Conservation (phyloP, 2,329 filamentous ascomycete species). For the Aureobasidium subglaciale region DNA sequence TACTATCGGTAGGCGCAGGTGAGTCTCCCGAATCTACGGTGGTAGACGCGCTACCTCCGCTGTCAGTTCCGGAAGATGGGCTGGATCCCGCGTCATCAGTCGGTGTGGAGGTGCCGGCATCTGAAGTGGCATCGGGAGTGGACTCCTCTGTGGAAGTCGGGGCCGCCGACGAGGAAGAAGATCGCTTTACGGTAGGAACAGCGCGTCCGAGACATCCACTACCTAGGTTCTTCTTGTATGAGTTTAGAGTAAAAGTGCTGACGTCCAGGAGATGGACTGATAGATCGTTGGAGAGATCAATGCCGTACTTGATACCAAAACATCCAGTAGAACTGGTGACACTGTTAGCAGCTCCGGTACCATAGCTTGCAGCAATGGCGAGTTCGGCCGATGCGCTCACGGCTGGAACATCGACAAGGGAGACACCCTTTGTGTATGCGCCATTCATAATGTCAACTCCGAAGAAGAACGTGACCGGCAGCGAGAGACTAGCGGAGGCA, state of each 20-base stretch:
- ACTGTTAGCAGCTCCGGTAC: conserved; percentile 4
- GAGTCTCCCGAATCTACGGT: not conserved
- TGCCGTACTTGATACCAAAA: conserved; percentile 16
- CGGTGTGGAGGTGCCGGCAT: not conserved
- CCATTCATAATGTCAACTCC: conserved; percentile 17
- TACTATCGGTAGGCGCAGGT: not conserved
- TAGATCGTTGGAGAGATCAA: conserved; percentile 15
- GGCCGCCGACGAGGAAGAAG: not conserved
- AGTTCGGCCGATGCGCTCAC: conserved; percentile 14
- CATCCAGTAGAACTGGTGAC: conserved; percentile 15
- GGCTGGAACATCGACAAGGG: conserved; percentile 16
- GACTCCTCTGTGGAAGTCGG: not conserved
- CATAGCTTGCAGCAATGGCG: conserved; percentile 1
- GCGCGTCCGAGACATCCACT: conserved; percentile 11
- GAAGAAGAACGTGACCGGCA: conserved; percentile 14
- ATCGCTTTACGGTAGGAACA: not conserved
- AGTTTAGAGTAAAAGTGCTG: not conserved
- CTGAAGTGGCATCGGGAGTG: not conserved
- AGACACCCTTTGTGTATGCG: conserved; percentile 12
- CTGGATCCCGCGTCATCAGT: not conserved
- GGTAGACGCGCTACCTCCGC: not conserved
- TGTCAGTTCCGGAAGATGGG: not conserved
- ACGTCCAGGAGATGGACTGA: conserved; percentile 1
- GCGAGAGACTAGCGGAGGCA: conserved; percentile 9
- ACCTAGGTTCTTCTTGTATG: not conserved